A percentile compares a stretch with the other conserved stretches of the same genome.
These are phyloP conservation scores for Penicillium pancosmium DNA, from an alignment of 495 filamentous ascomycete species.

Conservation along the genomic window DNA sequence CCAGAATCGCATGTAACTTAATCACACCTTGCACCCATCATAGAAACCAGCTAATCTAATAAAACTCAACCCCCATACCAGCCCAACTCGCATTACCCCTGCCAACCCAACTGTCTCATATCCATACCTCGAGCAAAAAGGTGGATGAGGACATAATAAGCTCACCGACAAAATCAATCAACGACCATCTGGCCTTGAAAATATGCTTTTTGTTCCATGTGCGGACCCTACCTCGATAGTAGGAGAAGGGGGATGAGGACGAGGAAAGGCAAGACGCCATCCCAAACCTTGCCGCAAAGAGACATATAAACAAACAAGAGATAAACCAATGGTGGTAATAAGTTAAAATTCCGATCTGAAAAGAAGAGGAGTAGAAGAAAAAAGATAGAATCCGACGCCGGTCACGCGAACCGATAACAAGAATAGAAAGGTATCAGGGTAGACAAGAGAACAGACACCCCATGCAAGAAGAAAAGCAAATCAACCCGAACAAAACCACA, in stretches of 20 bases:
- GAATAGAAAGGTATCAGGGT: slow-evolving; percentile 42
- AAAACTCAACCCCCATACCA: slow-evolving; percentile 6
- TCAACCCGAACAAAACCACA: slow-evolving; percentile 26
- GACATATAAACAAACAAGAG: slow-evolving; percentile 13
- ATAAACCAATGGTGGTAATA: slow-evolving; percentile 18
- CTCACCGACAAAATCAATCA: background rate
- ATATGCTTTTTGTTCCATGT: background rate
- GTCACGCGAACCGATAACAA: slow-evolving; percentile 29
- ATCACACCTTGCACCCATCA: slow-evolving; percentile 15
- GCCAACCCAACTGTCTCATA: background rate
- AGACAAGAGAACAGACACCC: slow-evolving; percentile 32
- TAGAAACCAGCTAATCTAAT: slow-evolving; percentile 18
- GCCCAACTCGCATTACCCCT: slow-evolving; percentile 13
- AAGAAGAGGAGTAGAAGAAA: slow-evolving; percentile 17
- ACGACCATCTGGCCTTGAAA: background rate
- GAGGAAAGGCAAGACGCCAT: slow-evolving; percentile 5
- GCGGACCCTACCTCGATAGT: background rate
- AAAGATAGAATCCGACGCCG: slow-evolving; percentile 39
- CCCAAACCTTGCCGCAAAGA: slow-evolving; percentile 9
- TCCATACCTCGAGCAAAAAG: background rate
- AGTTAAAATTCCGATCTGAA: slow-evolving; percentile 33
- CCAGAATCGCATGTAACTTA: slow-evolving; percentile 2
- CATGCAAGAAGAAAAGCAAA: slow-evolving; percentile 33
- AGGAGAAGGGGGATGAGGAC: background rate
- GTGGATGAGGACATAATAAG: background rate